A percentile compares a stretch with the other conserved stretches of the same genome.
phyloP scores from a whole-genome alignment of 2,329 filamentous ascomycete genomes.

The Xylaria digitata region DNA sequence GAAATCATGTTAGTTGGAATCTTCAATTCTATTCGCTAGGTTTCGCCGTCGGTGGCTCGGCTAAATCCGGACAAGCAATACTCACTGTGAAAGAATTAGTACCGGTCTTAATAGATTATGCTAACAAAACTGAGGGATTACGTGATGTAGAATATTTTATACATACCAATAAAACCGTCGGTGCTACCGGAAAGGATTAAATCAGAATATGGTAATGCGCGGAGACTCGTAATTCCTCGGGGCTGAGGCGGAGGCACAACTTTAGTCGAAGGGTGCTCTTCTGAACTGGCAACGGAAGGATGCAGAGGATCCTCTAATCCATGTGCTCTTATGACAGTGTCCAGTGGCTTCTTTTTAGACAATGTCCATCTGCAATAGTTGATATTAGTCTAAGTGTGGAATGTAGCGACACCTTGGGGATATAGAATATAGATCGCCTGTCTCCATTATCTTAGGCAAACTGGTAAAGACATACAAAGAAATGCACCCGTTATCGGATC shows the following conservation, averaged over 20 bases:
- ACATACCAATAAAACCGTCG: constrained; percentile 77
- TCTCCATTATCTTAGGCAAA: not conserved
- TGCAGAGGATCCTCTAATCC: constrained; percentile 80
- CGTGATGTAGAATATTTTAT: not conserved
- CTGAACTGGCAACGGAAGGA: constrained; percentile 78
- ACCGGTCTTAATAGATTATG: not conserved
- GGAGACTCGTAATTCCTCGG: constrained; percentile 89
- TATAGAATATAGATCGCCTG: not conserved
- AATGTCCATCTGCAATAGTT: constrained; percentile 35
- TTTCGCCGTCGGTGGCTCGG: not conserved
- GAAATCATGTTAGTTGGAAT: constrained; percentile 17
- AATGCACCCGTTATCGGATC: constrained; percentile 88
- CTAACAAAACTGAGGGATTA: not conserved
- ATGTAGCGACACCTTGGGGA: not conserved
- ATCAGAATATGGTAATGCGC: constrained; percentile 89
- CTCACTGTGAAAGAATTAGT: constrained; percentile 33
- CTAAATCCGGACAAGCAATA: constrained; percentile 2
- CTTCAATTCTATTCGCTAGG: not conserved
- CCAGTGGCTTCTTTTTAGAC: constrained; percentile 89
- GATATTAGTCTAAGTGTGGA: constrained; percentile 54
- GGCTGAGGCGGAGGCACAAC: constrained; percentile 73
- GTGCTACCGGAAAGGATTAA: constrained; percentile 92
- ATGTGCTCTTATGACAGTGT: constrained; percentile 82
- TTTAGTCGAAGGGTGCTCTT: constrained; percentile 69
- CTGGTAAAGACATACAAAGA: constrained; percentile 66